Evolutionary conservation across 192 early-diverging fungal species (phyloP).

Genomic region (Coemansia sp.): DNA sequence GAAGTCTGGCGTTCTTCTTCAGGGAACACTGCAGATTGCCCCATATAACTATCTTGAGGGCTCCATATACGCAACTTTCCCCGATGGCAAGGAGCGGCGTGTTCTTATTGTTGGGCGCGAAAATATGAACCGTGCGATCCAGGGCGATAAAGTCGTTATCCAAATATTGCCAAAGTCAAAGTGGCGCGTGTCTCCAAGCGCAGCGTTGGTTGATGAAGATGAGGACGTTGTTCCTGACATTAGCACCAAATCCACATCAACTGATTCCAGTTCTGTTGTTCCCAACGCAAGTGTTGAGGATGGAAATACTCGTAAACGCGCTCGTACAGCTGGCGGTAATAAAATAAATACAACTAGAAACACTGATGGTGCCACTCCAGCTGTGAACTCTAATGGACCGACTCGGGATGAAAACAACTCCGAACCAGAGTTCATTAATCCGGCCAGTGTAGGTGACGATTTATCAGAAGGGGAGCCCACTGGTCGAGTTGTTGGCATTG

Average conservation of each 20-base stretch:
- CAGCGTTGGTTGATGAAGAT: conserved; percentile 71
- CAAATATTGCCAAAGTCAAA: conserved; percentile 80
- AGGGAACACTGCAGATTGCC: conserved; percentile 82
- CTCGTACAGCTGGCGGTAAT: conserved; percentile 17
- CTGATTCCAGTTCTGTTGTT: conserved; percentile 14
- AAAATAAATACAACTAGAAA: not conserved
- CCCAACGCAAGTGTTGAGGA: conserved; percentile 15
- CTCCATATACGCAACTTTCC: conserved; percentile 68
- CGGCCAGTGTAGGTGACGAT: conserved; percentile 21
- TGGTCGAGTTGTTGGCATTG: conserved; percentile 86
- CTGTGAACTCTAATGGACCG: not conserved
- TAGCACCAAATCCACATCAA: conserved; percentile 4
- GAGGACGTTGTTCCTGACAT: conserved; percentile 58
- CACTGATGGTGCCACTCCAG: conserved; percentile 6
- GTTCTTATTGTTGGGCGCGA: conserved; percentile 81
- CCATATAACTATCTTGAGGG: conserved; percentile 88
- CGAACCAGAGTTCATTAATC: conserved; percentile 20
- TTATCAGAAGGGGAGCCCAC: conserved; percentile 64
- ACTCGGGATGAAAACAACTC: not conserved
- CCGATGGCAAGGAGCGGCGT: conserved; percentile 69
- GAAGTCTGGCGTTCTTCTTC: conserved; percentile 74
- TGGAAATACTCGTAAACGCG: conserved; percentile 28
- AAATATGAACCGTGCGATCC: conserved; percentile 86
- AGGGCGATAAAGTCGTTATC: conserved; percentile 90
- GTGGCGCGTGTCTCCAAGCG: conserved; percentile 77